Evolutionary conservation across 202 grass and related monocot species (phyloP).

Genomic region (Carex arenaria): DNA sequence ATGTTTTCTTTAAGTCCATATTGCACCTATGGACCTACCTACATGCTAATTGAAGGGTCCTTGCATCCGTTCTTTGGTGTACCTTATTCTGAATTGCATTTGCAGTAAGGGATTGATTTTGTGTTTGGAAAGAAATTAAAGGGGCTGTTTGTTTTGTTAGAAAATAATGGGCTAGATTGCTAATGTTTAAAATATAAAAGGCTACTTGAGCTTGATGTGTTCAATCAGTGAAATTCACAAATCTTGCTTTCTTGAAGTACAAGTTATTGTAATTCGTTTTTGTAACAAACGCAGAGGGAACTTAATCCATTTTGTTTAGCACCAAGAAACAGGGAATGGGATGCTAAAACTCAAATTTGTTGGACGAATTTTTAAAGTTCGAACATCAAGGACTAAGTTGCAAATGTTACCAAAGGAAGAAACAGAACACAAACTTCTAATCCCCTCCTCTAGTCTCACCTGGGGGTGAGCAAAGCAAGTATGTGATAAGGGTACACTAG

Average conservation of each 20-base stretch:
- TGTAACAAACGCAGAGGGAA: background rate
- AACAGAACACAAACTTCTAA: conserved; percentile 5
- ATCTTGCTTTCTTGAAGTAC: background rate
- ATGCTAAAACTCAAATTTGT: background rate
- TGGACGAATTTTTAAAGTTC: background rate
- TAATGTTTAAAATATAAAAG: background rate
- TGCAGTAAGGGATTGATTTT: background rate
- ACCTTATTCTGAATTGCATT: background rate
- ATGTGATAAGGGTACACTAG: conserved; percentile 66
- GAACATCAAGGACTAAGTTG: conserved; percentile 2
- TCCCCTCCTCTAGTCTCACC: conserved; percentile 32
- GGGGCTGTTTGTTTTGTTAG: background rate
- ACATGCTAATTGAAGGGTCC: background rate
- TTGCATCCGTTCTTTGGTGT: background rate
- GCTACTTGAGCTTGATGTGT: background rate
- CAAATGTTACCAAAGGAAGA: conserved; percentile 4
- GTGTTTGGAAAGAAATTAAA: background rate
- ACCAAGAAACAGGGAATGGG: background rate
- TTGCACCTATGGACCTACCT: background rate
- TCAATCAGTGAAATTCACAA: background rate
- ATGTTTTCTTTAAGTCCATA: background rate
- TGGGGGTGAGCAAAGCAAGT: conserved; percentile 82
- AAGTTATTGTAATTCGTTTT: background rate
- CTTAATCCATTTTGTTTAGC: background rate
- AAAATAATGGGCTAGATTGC: background rate